A percentile compares a stretch with the other conserved stretches of the same genome.
Evolutionary conservation across 2,329 filamentous ascomycete species (phyloP).

Genomic region (Plectosphaerella cucumerina): DNA sequence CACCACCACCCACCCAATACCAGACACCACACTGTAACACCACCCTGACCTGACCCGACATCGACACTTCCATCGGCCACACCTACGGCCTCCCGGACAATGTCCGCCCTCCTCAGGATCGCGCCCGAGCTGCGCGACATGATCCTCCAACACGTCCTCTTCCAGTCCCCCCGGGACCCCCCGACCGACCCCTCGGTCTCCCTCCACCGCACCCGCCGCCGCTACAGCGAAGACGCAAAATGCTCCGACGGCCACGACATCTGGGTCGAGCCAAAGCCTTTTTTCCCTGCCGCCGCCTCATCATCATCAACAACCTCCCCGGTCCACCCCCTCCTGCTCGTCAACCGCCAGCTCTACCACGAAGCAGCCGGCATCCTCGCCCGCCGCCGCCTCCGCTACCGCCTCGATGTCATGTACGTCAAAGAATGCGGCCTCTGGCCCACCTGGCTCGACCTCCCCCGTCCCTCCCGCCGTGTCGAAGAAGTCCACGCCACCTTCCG

Average conservation of each 20-base stretch:
- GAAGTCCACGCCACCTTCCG: constrained; percentile 12
- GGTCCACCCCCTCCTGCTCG: constrained; percentile 6
- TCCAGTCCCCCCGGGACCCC: constrained; percentile 8
- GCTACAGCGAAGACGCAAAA: constrained; percentile 10
- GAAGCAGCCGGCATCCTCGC: constrained; percentile 10
- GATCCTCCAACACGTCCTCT: constrained; percentile 11
- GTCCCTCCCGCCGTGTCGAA: constrained; percentile 8
- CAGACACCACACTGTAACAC: neutral
- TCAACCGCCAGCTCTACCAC: constrained; percentile 13
- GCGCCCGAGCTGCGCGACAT: constrained; percentile 12
- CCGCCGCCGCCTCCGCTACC: constrained; percentile 6
- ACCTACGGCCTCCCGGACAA: neutral
- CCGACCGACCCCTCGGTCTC: constrained; percentile 7
- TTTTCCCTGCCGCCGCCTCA: neutral
- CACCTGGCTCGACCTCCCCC: constrained; percentile 14
- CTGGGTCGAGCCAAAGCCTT: constrained; percentile 8
- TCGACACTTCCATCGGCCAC: neutral
- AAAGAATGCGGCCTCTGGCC: constrained; percentile 15
- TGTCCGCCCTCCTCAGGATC: constrained; percentile 11
- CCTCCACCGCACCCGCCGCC: constrained; percentile 12
- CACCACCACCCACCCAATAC: neutral
- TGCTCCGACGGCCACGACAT: constrained; percentile 14
- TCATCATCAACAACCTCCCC: neutral
- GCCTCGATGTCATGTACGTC: constrained; percentile 15
- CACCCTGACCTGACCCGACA: too few species aligned